Base-by-base conservation (phyloP, 139 green algal genomes). In the Zygnema circumcarinatum region DNA sequence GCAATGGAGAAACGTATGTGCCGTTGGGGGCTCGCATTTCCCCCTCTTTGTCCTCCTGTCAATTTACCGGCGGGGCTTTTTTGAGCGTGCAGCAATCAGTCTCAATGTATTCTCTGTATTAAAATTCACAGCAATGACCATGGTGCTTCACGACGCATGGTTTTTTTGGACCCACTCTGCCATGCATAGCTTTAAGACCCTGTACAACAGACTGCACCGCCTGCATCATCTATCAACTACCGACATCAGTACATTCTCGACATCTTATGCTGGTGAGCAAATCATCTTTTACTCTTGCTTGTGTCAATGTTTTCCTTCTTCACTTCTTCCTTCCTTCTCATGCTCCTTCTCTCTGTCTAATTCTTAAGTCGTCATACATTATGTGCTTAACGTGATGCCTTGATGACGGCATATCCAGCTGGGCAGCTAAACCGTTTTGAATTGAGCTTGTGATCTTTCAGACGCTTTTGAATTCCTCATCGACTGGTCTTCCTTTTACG, bases 121-220 rank as follows among this genome's bases (percentile, higher is more conserved):
- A 42, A 20, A 22, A 25, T 84, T 87, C 36, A 38, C 39, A 38
- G 67, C 38, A 38, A 47, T n/a, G 2, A 67, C 36, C 2, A 87
- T 87, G 81, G 33, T 69, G 29, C 32, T 22, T 2, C 81, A 87
- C 33, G 81, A 87, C 41, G 62, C 62, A 16, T 87, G 81, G 81
- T 87, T 87, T 72, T 87, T 87, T 72, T 62, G 22, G 29, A 81
- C 39, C 20, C 81, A 87, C 81, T 67, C 32, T 25, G 22, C 81
- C 32, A 81, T 87, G 81, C 81, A 87, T 38, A 0, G 31, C 21
- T 52, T 72, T 40, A 87, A 87, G 81, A 16, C 62, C 32, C 38
- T 81, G 38, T 87, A 81, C 67, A 29, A n/a, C 20, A 33, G 32
- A 33, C 35, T 85, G 47, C 79, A 85, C 29, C 32, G n/a, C 32